These are phyloP conservation scores for Bauhinia variegata DNA, from an alignment of 306 rosid genomes.

Conservation along the genomic window DNA sequence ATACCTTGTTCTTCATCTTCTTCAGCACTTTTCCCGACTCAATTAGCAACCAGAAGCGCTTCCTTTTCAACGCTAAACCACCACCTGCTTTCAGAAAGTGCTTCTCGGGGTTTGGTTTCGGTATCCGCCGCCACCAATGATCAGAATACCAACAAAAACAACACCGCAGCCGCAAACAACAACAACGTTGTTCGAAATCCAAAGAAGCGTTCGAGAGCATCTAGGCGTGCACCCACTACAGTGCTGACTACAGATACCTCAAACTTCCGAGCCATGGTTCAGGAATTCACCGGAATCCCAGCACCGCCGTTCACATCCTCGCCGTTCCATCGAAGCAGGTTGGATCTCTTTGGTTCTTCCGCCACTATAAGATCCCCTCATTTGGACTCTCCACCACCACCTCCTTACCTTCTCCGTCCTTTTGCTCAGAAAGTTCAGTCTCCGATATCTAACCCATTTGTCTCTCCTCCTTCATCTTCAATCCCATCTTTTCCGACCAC, in stretches of 20 bases:
- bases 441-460: conserved; percentile 27
- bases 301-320: conserved; percentile 84
- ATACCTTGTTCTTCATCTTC: conserved; percentile 31
- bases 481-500: conserved; percentile 31
- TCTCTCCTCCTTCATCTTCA: conserved; percentile 20
- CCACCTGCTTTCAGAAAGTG: conserved; percentile 35
- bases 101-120: conserved; percentile 34
- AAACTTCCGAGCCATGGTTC: conserved; percentile 98
- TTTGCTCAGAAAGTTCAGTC: conserved; percentile 64
- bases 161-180: conserved; percentile 23
- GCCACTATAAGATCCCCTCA: conserved; percentile 36
- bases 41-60: conserved; percentile 41
- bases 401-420: conserved; percentile 73
- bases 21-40: conserved; percentile 38
- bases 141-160: conserved; percentile 25
- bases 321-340: conserved; percentile 62
- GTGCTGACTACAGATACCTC: conserved; percentile 88
- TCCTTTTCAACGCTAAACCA: conserved; percentile 41
- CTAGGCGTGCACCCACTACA: conserved; percentile 94
- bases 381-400: conserved; percentile 51
- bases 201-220: conserved; percentile 87
- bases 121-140: conserved; percentile 36
- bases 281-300: conserved; percentile 96
- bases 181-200: conserved; percentile 62
- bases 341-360: conserved; percentile 69